Evolutionary conservation across 306 rosid species (phyloP).

Genomic region (Prunus mongolica): DNA sequence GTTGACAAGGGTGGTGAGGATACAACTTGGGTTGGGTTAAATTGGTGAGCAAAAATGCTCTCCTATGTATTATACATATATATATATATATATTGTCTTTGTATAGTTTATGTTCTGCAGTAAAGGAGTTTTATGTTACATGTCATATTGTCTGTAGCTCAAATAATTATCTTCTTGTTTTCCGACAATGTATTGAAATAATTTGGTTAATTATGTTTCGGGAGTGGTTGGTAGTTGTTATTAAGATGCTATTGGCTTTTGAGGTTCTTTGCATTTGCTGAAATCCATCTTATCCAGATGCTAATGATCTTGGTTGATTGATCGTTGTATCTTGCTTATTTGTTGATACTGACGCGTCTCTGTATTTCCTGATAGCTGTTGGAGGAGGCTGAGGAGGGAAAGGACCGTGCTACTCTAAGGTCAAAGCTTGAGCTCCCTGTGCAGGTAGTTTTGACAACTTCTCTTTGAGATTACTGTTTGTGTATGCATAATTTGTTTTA

Average conservation of each 20-base stretch:
- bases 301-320: conserved; percentile 3
- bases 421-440: conserved; percentile 99
- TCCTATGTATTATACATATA: neutral
- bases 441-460: conserved; percentile 62
- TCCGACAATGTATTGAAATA: neutral
- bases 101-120: neutral
- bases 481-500: conserved; percentile 2
- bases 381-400: conserved; percentile 98
- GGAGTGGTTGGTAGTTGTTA: neutral
- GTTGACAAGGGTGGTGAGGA: too few relatives aligned
- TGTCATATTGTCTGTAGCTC: neutral
- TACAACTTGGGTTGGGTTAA: too few relatives aligned
- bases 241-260: neutral
- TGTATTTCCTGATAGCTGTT: conserved; percentile 50
- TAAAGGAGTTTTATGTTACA: neutral
- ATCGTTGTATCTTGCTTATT: conserved; percentile 12
- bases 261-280: conserved; percentile 2
- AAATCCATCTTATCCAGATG: neutral
- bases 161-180: neutral
- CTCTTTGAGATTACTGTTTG: conserved; percentile 1
- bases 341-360: conserved; percentile 14
- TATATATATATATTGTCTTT: neutral
- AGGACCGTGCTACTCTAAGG: conserved; percentile 80
- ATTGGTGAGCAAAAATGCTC: too few relatives aligned
- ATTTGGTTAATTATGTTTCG: neutral